Conservation (phyloP, 176 grass and related monocot genomes). For the Avena eriantha region DNA sequence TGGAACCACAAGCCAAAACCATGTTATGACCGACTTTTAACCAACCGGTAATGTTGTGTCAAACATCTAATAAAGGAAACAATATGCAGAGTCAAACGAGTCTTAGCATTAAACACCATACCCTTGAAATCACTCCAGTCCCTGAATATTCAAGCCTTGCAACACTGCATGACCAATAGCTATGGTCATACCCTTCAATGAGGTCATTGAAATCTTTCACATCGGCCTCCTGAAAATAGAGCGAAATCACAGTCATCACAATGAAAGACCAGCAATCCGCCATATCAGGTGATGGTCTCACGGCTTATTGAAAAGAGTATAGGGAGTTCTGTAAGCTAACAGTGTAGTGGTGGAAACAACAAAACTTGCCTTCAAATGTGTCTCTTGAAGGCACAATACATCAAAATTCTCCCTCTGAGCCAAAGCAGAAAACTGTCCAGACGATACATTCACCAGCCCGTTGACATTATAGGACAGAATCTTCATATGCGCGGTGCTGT, state of each 20-base stretch:
- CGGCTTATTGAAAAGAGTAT: neutral
- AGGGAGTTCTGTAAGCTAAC: neutral
- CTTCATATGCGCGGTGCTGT: conserved; percentile 64
- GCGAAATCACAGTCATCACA: conserved; percentile 18
- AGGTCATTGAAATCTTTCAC: conserved; percentile 42
- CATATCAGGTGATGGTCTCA: conserved; percentile 27
- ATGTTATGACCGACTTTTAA: neutral
- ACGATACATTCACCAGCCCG: conserved; percentile 55
- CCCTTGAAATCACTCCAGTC: conserved; percentile 51
- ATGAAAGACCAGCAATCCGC: neutral
- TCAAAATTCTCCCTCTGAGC: conserved; percentile 84
- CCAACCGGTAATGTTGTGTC: neutral
- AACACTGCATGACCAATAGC: conserved; percentile 62
- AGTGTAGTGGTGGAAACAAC: neutral
- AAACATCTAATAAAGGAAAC: neutral
- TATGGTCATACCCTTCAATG: conserved; percentile 39
- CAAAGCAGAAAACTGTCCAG: conserved; percentile 57
- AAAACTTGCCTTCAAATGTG: conserved; percentile 77
- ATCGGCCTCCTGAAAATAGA: conserved; percentile 44
- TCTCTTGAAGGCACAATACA: conserved; percentile 90
- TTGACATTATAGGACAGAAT: conserved; percentile 93
- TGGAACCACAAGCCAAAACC: conserved; percentile 37
- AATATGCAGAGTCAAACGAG: neutral
- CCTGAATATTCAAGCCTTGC: conserved; percentile 58
- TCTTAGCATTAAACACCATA: conserved; percentile 32